These are phyloP conservation scores for Bremia lactucae DNA, from an alignment of 352 stramenopile species.

Conservation along the genomic window DNA sequence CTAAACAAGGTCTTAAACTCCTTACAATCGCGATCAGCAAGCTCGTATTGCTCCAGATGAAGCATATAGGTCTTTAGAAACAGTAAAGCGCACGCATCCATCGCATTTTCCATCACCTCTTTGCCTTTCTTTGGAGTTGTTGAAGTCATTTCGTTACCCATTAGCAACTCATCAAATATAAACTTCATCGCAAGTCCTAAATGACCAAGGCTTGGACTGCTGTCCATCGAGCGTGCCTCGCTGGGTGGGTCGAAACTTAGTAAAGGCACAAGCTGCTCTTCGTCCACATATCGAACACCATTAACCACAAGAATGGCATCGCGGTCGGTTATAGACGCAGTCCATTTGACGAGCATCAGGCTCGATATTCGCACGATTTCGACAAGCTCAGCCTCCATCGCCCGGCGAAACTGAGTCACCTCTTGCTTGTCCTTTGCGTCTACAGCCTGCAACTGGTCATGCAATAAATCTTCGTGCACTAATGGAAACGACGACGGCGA, in stretches of 20 bases:
- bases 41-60: conserved; percentile 37
- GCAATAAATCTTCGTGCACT: conserved; percentile 45
- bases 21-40: conserved; percentile 21
- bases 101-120: conserved; percentile 20
- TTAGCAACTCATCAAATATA: conserved; percentile 36
- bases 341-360: conserved; percentile 49
- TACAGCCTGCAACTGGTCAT: conserved; percentile 43
- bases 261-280: conserved; percentile 49
- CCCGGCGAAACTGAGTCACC: conserved; percentile 26
- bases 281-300: conserved; percentile 36
- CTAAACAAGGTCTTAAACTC: conserved; percentile 35
- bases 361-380: conserved; percentile 34
- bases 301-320: conserved; percentile 36
- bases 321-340: conserved; percentile 19
- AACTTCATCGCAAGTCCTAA: conserved; percentile 57
- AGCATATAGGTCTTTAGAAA: conserved; percentile 61
- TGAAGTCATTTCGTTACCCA: conserved; percentile 6
- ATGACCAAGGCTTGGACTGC: conserved; percentile 40
- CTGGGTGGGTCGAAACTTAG: conserved; percentile 29
- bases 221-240: conserved; percentile 38
- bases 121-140: neutral
- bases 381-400: conserved; percentile 37
- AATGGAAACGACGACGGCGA: conserved; percentile 34
- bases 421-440: conserved; percentile 23
- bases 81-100: conserved; percentile 44